These are phyloP conservation scores for Blastocystis sp. DNA, from an alignment of 352 stramenopile genomes.

Conservation along the genomic window DNA sequence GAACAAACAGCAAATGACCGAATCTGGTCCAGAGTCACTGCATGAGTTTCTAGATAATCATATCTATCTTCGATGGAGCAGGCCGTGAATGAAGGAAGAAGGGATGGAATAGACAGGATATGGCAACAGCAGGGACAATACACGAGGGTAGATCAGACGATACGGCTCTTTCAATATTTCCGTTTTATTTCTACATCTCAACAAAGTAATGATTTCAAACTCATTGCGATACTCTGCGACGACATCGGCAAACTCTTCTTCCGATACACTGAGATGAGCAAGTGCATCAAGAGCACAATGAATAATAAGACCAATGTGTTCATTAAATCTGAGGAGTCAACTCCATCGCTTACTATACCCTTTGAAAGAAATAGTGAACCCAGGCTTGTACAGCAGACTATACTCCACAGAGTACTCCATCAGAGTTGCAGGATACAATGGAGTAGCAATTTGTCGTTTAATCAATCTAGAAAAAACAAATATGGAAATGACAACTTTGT, in stretches of 20 bases:
- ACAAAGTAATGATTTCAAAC: background rate
- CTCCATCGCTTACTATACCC: background rate
- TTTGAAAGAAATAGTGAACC: background rate
- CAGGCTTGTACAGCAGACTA: background rate
- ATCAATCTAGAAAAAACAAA: background rate
- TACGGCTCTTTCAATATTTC: constrained; percentile 1
- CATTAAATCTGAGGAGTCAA: background rate
- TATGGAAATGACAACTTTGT: background rate
- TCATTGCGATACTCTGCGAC: background rate
- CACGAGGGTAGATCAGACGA: background rate
- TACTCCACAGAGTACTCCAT: background rate
- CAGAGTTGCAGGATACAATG: constrained; percentile 19
- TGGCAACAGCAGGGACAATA: background rate
- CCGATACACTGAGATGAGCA: background rate
- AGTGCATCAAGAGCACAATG: background rate
- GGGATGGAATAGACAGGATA: background rate
- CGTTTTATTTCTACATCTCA: background rate
- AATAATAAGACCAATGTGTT: background rate
- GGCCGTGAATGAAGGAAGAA: background rate
- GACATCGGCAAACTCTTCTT: constrained; percentile 3
- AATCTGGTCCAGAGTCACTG: background rate
- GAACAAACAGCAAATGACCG: background rate
- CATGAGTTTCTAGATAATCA: background rate
- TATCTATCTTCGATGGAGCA: background rate
- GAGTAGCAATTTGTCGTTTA: background rate